Percentiles rank a stretch among this genome's conserved stretches.
phyloP scores from a whole-genome alignment of 2,329 filamentous ascomycete genomes.

The Zymoseptoria brevis region DNA sequence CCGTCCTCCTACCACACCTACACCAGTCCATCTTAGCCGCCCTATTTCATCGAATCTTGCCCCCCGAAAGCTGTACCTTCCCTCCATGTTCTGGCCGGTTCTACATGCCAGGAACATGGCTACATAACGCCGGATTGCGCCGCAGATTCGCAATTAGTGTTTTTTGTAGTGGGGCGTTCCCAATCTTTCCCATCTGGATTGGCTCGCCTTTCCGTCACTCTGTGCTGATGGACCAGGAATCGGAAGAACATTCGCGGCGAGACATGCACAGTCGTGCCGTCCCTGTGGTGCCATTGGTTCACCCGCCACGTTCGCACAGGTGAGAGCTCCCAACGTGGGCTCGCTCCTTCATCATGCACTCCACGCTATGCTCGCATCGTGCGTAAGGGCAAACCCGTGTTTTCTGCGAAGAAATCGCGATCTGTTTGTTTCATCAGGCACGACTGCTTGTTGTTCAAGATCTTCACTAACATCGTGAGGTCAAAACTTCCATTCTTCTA shows the following conservation, averaged over 20 bases:
- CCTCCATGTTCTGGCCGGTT: neutral
- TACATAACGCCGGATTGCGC: neutral
- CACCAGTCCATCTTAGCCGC: no score
- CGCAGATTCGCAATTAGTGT: neutral
- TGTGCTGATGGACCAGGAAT: neutral
- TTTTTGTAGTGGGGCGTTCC: neutral
- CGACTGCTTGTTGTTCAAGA: neutral
- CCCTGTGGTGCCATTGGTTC: neutral
- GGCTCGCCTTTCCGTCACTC: neutral
- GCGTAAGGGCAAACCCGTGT: neutral
- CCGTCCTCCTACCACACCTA: no score
- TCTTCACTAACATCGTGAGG: conserved; percentile 7
- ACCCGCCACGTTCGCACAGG: neutral
- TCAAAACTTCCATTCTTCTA: conserved; percentile 2
- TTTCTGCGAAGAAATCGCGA: neutral
- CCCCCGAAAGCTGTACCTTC: neutral
- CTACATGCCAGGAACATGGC: neutral
- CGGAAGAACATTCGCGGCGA: neutral
- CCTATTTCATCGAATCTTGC: no score
- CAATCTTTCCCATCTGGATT: neutral
- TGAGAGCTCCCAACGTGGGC: neutral
- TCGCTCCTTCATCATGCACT: neutral
- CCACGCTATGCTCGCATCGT: neutral
- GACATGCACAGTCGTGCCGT: neutral
- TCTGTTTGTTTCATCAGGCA: neutral